phyloP scores from a whole-genome alignment of 768 basidiomycete species.

The Krasilnikovozyma curviuscula region DNA sequence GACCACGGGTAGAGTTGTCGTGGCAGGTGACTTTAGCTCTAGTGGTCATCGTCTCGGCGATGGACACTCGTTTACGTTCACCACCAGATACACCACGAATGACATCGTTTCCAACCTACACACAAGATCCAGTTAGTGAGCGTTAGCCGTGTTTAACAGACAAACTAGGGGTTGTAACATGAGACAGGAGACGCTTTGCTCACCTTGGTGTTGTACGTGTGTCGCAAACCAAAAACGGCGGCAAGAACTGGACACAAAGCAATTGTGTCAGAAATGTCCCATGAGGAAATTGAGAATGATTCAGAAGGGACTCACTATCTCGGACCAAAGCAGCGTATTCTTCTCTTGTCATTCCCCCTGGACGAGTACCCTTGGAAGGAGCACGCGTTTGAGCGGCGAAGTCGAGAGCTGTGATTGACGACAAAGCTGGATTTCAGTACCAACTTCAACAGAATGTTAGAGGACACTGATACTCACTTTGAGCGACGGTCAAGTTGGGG shows the following conservation, averaged over 20 bases:
- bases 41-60: constrained; percentile 18
- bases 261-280: constrained; percentile 4
- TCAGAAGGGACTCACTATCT: not conserved
- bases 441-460: no score
- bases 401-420: no score
- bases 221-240: constrained; percentile 15
- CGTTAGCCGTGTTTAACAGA: no score
- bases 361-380: constrained; percentile 1
- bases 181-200: no score
- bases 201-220: constrained; percentile 13
- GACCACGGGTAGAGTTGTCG: constrained; percentile 25
- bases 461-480: no score
- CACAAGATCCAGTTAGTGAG: no score
- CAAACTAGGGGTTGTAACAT: no score
- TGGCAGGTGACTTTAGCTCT: constrained; percentile 14
- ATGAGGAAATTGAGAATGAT: not conserved
- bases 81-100: constrained; percentile 37
- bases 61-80: constrained; percentile 21
- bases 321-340: constrained; percentile 3
- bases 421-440: no score
- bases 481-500: constrained; percentile 6
- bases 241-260: no score
- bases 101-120: constrained; percentile 56
- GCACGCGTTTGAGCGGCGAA: constrained; percentile 12
- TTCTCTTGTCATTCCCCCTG: constrained; percentile 2